These are phyloP conservation scores for Vigna mungo DNA, from an alignment of 306 rosid species.

Conservation along the genomic window DNA sequence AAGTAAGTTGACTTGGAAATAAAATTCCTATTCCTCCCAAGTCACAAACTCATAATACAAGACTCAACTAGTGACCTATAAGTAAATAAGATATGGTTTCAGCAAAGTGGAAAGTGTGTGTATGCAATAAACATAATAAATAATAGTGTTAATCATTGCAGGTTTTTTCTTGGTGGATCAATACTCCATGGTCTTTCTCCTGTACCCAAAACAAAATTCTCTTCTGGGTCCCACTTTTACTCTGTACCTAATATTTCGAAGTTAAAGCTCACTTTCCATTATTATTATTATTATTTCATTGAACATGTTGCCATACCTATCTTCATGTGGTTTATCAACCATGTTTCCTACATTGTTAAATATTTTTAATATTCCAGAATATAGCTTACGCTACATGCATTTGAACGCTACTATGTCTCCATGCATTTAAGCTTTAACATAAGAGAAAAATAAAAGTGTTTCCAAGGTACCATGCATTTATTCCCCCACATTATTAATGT, in stretches of 20 bases:
- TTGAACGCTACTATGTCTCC: background rate
- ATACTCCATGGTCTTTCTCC: slow-evolving; percentile 11
- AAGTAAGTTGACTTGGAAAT: too few species aligned
- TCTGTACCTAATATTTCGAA: background rate
- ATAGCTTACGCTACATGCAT: slow-evolving; percentile 14
- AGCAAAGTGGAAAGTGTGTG: background rate
- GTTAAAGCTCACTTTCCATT: background rate
- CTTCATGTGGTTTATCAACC: slow-evolving; percentile 16
- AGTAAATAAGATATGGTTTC: background rate
- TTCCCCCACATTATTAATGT: background rate
- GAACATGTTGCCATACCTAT: background rate
- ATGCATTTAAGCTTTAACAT: background rate
- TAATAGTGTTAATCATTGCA: slow-evolving; percentile 12
- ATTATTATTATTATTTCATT: slow-evolving; percentile 5
- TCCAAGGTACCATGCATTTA: background rate
- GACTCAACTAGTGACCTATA: background rate
- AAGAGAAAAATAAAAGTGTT: background rate
- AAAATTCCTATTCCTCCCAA: too few species aligned
- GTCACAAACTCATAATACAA: background rate
- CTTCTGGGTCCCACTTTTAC: slow-evolving; percentile 31
- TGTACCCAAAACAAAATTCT: background rate
- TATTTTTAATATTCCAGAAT: slow-evolving; percentile 1
- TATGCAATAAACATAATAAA: background rate
- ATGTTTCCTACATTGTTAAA: slow-evolving; percentile 5
- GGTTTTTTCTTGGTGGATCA: background rate